Evolutionary conservation across 306 rosid species (phyloP), one percentile per base, ranked within the genome.

Genomic region (Inga laurina): DNA sequence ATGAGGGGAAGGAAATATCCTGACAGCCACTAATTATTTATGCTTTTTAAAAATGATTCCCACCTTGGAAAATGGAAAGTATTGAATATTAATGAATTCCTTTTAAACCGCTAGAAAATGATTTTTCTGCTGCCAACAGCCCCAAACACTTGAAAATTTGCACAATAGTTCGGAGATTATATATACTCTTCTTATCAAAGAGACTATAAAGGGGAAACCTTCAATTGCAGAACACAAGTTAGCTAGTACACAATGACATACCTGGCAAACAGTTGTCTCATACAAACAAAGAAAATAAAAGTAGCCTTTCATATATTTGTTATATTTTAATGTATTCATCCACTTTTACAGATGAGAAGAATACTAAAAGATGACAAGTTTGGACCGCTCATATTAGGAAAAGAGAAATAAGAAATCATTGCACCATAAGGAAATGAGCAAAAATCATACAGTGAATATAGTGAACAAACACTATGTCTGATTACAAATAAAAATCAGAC

Each of bases 111-210:
- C 77, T 74, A 75, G 74, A 49, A 79, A 84, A 84, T 75, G 27
- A 74, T 75, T 75, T 84, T 75, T 74, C 78, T 35, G 41, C 75
- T 67, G 77, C 71, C 41, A 70, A 79, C 72, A 79, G 71, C 80
- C 75, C 72, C 80, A 74, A 52, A 79, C 44, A 79, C 83, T 73
- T 66, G 87, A 73, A 82, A 84, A 74, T 66, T 32, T 68, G 46
- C 72, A 65, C 46, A 65, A 9, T 39, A 43, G 66, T 78, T 62
- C 84, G 67, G 77, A 51, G 57, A 51, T 15, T 15, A 51, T 51
- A 51, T 15, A 51, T 51, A 51, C 57, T 51, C n/a, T 51, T 51
- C 57, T 51, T 51, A 11, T 4, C 51, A 46, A 10, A 46, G 51
- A 46, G 51, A 12, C 10, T 46, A 12, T 46, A 46, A 10, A 11